Evolutionary conservation across 2,329 filamentous ascomycete genomes (phyloP).

Genomic region (Clonostachys sp.): DNA sequence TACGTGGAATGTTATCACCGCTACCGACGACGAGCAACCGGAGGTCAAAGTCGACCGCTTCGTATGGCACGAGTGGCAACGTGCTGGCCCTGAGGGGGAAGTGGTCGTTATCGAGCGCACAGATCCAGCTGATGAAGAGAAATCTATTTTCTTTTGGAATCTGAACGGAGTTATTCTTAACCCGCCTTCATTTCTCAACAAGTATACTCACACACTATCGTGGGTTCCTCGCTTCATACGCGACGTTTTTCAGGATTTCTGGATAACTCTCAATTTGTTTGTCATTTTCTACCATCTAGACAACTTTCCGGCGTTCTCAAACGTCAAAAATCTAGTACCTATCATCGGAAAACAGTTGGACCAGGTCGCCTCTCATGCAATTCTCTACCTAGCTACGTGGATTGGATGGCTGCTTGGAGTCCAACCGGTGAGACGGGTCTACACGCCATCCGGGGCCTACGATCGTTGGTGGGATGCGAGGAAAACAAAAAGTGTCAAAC

Average conservation of each 20-base stretch:
- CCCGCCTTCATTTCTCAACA: slow-evolving; percentile 5
- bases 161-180: slow-evolving; percentile 34
- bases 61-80: slow-evolving; percentile 40
- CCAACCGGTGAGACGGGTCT: not conserved
- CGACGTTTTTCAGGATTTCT: slow-evolving; percentile 11
- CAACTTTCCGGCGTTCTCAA: slow-evolving; percentile 19
- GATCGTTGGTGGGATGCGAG: not conserved
- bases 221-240: not conserved
- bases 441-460: not conserved
- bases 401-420: not conserved
- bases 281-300: slow-evolving; percentile 18
- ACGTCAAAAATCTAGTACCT: not conserved
- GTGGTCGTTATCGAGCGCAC: slow-evolving; percentile 40
- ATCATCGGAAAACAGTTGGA: not conserved
- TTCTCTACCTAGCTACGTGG: not conserved
- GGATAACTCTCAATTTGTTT: slow-evolving; percentile 20
- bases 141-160: slow-evolving; percentile 45
- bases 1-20: not conserved
- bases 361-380: not conserved
- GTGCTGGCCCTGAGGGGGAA: slow-evolving; percentile 22
- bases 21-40: not conserved
- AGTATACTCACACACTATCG: not conserved
- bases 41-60: slow-evolving; percentile 3
- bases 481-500: too few species aligned
- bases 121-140: slow-evolving; percentile 34